Base-by-base conservation (phyloP, 78 protist genomes). In the slime mould (Dictyostelium discoideum) region DNA sequence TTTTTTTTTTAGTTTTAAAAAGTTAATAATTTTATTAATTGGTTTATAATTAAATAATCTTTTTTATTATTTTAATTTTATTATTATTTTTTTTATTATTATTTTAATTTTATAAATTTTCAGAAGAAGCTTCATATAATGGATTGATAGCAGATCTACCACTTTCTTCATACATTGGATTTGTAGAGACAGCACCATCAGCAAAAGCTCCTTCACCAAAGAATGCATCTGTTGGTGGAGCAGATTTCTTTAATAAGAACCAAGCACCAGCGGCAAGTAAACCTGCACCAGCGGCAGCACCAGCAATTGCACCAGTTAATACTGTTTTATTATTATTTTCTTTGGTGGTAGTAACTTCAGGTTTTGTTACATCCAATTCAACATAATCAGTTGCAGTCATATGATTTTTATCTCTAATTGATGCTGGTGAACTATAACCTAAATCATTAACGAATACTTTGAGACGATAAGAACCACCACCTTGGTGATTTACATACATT, bases 151-250 rank as follows among this genome's bases (percentile, higher is more conserved):
- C 72, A 50, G 89, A 67, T 10, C 32, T 72, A 32, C 37, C 44
- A 72, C 29, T 24, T 24, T 82, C 46, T n/a, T 54, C 42, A 46
- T 90, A 90, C 39, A 90, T 29, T 82, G 95, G 95, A 50, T 90
- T 90, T 3, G 78, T 22, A 5, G 95, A 14, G 4, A 90, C 88
- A 5, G 87, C 44, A 32, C 89, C 82, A 18, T 90, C 95, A n/a
- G 88, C 8, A 37, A 90, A 90, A 48, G 95, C 85, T 2, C 40
- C 44, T 37, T 89, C 94, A 26, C 94, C 94, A 80, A 88, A 88
- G 76, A 67, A 67, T n/a, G 95, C 95, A 32, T 73, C 74, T 26
- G 95, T 90, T 40, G 95, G 95, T 50, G 95, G 95, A 73, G 88
- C 87, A 4, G 74, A 5, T 20, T 37, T 63, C 54, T 29, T 80